Percentiles rank a stretch among this genome's conserved stretches.
Evolutionary conservation across 495 filamentous ascomycete genomes (phyloP).

Genomic region (Hypoxylon cercidicola): DNA sequence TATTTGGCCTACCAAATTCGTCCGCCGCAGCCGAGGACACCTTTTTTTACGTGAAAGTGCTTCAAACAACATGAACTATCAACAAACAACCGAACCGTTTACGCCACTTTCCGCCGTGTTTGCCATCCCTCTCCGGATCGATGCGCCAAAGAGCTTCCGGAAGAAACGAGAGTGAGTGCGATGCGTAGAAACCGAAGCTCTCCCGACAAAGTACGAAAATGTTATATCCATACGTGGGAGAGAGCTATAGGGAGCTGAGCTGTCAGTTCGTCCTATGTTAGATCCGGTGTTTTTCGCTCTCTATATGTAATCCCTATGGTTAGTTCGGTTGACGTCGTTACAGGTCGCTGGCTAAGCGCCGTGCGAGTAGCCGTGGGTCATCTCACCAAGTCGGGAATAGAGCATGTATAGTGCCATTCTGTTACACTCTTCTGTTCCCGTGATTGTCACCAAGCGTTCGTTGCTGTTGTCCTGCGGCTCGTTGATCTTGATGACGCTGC

Average conservation of each 20-base stretch:
- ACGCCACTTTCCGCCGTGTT: constrained; percentile 31
- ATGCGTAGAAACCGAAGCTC: constrained; percentile 16
- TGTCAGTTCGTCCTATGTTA: constrained; percentile 34
- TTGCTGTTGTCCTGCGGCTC: constrained; percentile 99
- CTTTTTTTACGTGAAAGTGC: constrained; percentile 16
- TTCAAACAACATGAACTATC: constrained; percentile 12
- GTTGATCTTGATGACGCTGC: constrained; percentile 99
- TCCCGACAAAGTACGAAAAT: neutral
- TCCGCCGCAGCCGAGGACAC: neutral
- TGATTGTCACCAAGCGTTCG: constrained; percentile 95
- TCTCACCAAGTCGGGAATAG: constrained; percentile 94
- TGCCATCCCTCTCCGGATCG: constrained; percentile 10
- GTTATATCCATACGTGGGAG: neutral
- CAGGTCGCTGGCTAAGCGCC: constrained; percentile 14
- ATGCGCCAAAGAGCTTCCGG: constrained; percentile 20
- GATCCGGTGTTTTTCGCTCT: constrained; percentile 59
- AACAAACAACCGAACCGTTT: constrained; percentile 17
- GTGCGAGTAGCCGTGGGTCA: constrained; percentile 28
- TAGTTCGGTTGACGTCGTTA: constrained; percentile 18
- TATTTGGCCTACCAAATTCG: neutral
- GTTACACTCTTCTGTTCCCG: constrained; percentile 96
- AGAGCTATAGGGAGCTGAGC: neutral
- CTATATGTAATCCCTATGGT: constrained; percentile 41
- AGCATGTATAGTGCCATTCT: constrained; percentile 99
- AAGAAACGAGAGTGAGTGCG: constrained; percentile 25